A percentile compares a stretch with the other conserved stretches of the same genome.
phyloP scores from a whole-genome alignment of 306 rosid species.

The Pyrus communis region DNA sequence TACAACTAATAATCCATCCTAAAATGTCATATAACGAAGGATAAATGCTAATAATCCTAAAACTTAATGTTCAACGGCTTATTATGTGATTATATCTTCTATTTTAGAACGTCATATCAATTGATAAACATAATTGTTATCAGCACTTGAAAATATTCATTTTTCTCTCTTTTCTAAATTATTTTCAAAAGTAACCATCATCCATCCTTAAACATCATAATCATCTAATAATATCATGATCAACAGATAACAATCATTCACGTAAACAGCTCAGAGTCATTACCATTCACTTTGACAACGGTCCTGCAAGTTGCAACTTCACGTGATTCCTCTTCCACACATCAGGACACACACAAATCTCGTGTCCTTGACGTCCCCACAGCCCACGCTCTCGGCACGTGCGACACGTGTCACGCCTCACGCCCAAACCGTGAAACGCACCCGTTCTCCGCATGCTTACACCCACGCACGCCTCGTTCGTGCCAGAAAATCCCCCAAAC shows the following conservation, averaged over 20 bases:
- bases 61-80: no score
- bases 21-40: no score
- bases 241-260: not conserved
- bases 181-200: no score
- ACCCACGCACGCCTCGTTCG: constrained; percentile 51
- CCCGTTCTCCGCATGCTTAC: not conserved
- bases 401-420: not conserved
- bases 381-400: constrained; percentile 5
- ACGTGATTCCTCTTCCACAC: not conserved
- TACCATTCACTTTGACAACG: not conserved
- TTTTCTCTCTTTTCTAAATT: no score
- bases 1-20: no score
- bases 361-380: not conserved
- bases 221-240: no score
- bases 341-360: not conserved
- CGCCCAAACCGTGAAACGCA: not conserved
- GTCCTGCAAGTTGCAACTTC: not conserved
- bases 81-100: no score
- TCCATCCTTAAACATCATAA: no score
- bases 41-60: no score
- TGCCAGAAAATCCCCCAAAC: constrained; percentile 33
- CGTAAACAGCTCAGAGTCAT: not conserved
- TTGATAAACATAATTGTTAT: no score
- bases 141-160: no score
- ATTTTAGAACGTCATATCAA: no score